A percentile compares a stretch with the other conserved stretches of the same genome.
These are phyloP conservation scores for Neofusicoccum laricinum DNA, from an alignment of 2,329 filamentous ascomycete species.

Conservation along the genomic window DNA sequence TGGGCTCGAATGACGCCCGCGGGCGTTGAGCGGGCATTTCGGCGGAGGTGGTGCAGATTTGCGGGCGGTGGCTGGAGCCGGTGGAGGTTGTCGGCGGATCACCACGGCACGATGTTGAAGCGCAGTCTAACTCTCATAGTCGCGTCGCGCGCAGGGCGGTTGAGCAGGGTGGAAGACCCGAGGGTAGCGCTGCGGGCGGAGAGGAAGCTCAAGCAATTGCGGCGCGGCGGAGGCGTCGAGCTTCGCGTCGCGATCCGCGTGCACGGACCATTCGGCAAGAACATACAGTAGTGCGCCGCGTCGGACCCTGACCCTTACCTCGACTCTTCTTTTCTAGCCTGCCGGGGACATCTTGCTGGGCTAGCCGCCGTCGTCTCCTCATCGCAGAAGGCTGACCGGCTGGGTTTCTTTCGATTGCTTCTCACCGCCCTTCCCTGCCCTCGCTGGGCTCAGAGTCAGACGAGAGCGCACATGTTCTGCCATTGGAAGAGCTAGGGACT, in stretches of 20 bases:
- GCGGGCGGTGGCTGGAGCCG: neutral
- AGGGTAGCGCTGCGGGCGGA: neutral
- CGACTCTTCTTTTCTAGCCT: neutral
- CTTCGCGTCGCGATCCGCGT: neutral
- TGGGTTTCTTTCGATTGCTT: no score
- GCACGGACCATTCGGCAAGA: neutral
- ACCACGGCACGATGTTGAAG: neutral
- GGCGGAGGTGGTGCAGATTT: neutral
- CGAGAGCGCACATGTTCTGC: no score
- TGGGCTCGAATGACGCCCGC: constrained; percentile 86
- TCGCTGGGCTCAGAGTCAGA: neutral
- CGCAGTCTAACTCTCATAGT: neutral
- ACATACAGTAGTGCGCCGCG: neutral
- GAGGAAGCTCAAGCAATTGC: neutral
- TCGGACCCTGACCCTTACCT: neutral
- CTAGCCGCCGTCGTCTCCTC: neutral
- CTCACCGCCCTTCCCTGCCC: neutral
- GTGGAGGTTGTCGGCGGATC: no score
- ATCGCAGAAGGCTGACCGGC: neutral
- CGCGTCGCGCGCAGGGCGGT: neutral
- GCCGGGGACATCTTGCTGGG: neutral
- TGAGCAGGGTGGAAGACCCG: neutral
- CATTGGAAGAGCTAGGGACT: neutral
- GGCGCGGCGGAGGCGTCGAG: neutral
- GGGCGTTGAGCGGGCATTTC: constrained; percentile 75